Evolutionary conservation across 352 stramenopile species (phyloP), one percentile per base, ranked within the genome.

Genomic region (Pythium scleroteichum): DNA sequence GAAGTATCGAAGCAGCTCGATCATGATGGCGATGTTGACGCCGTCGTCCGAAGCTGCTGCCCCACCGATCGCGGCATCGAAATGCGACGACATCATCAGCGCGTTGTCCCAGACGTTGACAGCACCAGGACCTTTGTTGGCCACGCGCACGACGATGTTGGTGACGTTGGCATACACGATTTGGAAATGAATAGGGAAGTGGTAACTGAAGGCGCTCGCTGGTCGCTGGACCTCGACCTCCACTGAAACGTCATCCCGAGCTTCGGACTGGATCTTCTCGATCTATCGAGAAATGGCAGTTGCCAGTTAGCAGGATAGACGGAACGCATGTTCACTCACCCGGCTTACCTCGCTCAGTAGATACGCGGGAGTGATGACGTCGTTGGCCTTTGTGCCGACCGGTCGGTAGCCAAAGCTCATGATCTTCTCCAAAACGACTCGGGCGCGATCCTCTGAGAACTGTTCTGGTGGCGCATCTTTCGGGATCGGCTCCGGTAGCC

Each of bases 161-260:
- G 79, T 92, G 47, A 92, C 81, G 45, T 92, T 92, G 35, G 83
- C 79, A 68, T 92, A 92, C 53, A 92, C 87, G 63, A 90, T 92
- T 59, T 92, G 83, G 67, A 92, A 92, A 33, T 87, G 80, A 19
- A 75, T 72, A 26, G 89, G 76, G 47, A 92, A 92, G 57, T 92
- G 70, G 23, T 90, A 59, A 7, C 83, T 81, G 67, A 92, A 92
- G 0, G 83, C 82, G 17, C 82, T 78, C 3, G 80, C 85, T 9
- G 83, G 83, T 42, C 68, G 71, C 55, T 92, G 83, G 2, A 92
- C 74, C 23, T 92, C 74, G 8, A 88, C 59, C 42, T 89, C 77
- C 7, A 87, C 69, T 2, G 35, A 59, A 23, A 85, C 75, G 27
- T 68, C 68, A 10, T 63, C 23, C 2, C 67, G 26, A 13, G 82